Base-by-base conservation (phyloP, 352 stramenopile species). In the Elongisporangium undulatum region DNA sequence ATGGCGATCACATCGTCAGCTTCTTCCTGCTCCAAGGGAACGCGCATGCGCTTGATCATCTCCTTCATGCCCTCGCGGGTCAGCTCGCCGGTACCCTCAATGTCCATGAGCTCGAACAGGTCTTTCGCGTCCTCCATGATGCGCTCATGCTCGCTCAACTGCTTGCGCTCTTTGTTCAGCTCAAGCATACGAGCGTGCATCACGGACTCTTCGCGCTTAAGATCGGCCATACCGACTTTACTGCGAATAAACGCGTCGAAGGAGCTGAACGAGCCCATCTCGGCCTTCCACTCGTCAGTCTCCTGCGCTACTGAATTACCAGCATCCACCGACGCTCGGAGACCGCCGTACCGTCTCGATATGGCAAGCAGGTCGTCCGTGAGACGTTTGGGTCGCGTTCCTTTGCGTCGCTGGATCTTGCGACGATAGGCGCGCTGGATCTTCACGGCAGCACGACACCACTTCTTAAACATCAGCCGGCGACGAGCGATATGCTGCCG, bases 21-120 rank as follows among this genome's bases (percentile, higher is more conserved):
- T 39, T 94, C 84, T 2, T 78, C 74, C 15, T 56, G 51, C 10
- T 68, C 69, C 29, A 94, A 56, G 5, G 84, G 82, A 17, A 94
- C 70, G 45, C 81, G 80, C 51, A 94, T 54, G 0, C 75, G 69
- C 53, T 53, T 69, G 49, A 89, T 88, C 26, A 91, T 59, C 49
- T 74, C 77, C 13, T 63, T 64, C 1, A 69, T 83, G 12, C 62
- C 59, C 6, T 86, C 77, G 13, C 77, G 62, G 7, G 69, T 79
- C 2, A 90, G 58, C 62, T 89, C 82, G 2, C 77, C 75, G 15
- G 58, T 64, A 1, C 77, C 77, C 20, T 61, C 68, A n/a, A 75
- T 62, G 22, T 92, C 84, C 23, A 89, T 61, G 15, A 89, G 70
- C 61, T 90, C 82, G 57, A 94, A 94, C 6, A 92, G 62, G 49